Base-by-base conservation (phyloP, 1,139 yeast genomes). In the Meyerozyma carpophila region DNA sequence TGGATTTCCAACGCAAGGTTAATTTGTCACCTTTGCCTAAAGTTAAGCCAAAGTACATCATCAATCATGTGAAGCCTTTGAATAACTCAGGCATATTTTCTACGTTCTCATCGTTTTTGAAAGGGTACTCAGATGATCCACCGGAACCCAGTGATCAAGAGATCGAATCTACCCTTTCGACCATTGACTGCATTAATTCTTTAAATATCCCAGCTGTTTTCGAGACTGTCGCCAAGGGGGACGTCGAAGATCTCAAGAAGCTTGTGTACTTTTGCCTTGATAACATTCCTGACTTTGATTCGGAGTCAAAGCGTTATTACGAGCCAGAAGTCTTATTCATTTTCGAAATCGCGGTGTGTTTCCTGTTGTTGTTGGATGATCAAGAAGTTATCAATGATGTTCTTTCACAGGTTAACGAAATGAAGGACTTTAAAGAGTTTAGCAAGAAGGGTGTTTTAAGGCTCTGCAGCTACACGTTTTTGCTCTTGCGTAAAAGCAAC, bases 81-180 rank as follows among this genome's bases (percentile, higher is more conserved):
- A 85, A 81, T 54, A 95, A 82, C 34, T 73, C 77, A 8, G 89
- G 98, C 2, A 60, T 94, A 21, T 78, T 94, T 46, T 87, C 96
- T 1, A 86, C 98, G 0, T 83, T 94, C 53, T 90, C 97, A 1
- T 89, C 96, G 0, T 91, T 90, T 56, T 75, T 94, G 62, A 87
- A 94, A 52, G 94, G 97, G 13, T 81, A 84, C 47, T 73, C 85
- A 0, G 97, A 90, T 53, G 95, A 87, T 36, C 83, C 88, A 2
- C 84, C 87, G 7, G 97, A 91, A 59, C 98, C 98, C 4, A 79
- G 94, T 1, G 95, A 86, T 46, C 95, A 86, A 54, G 98, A 91
- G 55, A 83, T 94, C 41, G 96, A 90, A 49, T 78, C 89, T 2
- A 86, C 98, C 0, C 63, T 85, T 21, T 83, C 90, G 5, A 84